Conservation (phyloP, 1,139 yeast genomes). For the Torulaspora pretoriensis region DNA sequence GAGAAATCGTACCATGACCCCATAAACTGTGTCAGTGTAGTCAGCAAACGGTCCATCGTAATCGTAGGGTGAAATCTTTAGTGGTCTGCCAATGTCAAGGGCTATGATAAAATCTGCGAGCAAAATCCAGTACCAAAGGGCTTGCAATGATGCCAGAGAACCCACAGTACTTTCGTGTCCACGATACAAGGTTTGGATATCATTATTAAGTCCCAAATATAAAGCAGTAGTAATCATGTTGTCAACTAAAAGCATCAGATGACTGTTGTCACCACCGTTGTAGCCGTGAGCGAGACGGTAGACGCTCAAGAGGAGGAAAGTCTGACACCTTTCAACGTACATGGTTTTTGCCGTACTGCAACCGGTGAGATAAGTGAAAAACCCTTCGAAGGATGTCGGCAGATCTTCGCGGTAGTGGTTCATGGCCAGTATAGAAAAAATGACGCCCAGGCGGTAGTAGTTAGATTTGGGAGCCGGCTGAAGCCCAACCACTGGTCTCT, state of each 20-base stretch:
- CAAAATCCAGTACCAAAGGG: conserved; percentile 33
- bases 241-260: conserved; percentile 24
- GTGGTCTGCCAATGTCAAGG: conserved; percentile 33
- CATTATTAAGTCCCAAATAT: conserved; percentile 34
- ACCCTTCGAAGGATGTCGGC: conserved; percentile 17
- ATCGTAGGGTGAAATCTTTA: conserved; percentile 23
- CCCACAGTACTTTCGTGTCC: conserved; percentile 25
- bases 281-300: conserved; percentile 22
- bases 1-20: conserved; percentile 19
- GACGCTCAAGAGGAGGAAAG: conserved; percentile 24
- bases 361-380: conserved; percentile 18
- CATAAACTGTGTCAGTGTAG: conserved; percentile 12
- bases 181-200: conserved; percentile 28
- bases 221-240: conserved; percentile 28
- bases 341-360: conserved; percentile 18
- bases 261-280: conserved; percentile 32
- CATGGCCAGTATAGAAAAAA: conserved; percentile 16
- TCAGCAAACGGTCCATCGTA: conserved; percentile 13
- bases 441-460: conserved; percentile 22
- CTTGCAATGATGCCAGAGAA: conserved; percentile 20
- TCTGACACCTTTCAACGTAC: conserved; percentile 24
- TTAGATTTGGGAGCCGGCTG: conserved; percentile 13
- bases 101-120: conserved; percentile 32
- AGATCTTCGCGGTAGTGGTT: conserved; percentile 10
- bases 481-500: conserved; percentile 16